Percentiles rank a stretch among this genome's conserved stretches.
phyloP scores from a whole-genome alignment of 306 rosid genomes.

The Corylus heterophylla region DNA sequence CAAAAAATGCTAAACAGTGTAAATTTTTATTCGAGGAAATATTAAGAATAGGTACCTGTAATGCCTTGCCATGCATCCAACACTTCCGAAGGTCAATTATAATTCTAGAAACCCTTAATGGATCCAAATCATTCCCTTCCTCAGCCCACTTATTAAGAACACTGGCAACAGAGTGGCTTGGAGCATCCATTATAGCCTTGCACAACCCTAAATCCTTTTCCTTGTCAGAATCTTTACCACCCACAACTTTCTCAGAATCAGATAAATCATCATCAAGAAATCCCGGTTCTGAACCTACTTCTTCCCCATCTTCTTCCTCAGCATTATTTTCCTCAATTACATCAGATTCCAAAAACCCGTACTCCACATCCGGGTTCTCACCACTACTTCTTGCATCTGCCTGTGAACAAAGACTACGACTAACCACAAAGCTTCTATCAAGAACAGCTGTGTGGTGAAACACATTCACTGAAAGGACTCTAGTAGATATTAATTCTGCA shows the following conservation, averaged over 20 bases:
- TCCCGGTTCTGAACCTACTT: constrained; percentile 12
- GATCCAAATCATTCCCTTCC: constrained; percentile 22
- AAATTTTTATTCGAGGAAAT: neutral
- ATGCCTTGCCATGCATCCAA: constrained; percentile 24
- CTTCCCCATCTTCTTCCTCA: constrained; percentile 9
- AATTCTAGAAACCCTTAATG: constrained; percentile 3
- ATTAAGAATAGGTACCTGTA: constrained; percentile 19
- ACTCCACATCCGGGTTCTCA: constrained; percentile 1
- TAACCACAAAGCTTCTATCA: neutral
- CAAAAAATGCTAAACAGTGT: neutral
- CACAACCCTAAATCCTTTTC: constrained; percentile 18
- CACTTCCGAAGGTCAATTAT: neutral
- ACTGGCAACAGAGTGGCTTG: neutral
- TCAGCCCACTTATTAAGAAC: constrained; percentile 1
- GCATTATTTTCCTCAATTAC: neutral
- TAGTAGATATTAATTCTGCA: neutral
- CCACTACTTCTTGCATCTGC: neutral
- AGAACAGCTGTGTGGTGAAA: neutral
- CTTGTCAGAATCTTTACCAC: constrained; percentile 2
- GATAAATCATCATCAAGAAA: constrained; percentile 18
- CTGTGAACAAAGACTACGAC: constrained; percentile 12
- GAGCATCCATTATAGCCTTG: constrained; percentile 7
- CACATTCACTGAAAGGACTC: neutral
- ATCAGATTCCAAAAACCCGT: neutral
- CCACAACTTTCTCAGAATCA: constrained; percentile 12